Evolutionary conservation across 2,329 filamentous ascomycete species (phyloP).

Genomic region (Venturia carpophila): DNA sequence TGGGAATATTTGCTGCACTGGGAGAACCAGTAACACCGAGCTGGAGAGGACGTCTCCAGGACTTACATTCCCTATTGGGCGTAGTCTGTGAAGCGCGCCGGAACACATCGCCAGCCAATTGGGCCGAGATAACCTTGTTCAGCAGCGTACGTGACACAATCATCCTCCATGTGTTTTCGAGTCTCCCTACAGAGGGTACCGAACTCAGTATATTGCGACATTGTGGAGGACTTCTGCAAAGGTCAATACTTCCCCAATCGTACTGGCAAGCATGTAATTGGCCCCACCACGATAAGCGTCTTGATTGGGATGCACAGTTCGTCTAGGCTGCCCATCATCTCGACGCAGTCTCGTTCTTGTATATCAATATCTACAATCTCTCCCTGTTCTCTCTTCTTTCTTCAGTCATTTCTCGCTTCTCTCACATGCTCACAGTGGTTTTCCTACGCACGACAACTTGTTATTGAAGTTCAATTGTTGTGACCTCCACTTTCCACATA

Average conservation of each 20-base stretch:
- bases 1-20: slow-evolving; percentile 4
- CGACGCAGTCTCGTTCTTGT: background rate
- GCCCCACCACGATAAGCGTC: background rate
- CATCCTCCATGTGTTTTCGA: slow-evolving; percentile 2
- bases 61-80: slow-evolving; percentile 4
- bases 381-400: background rate
- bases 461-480: background rate
- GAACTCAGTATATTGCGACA: slow-evolving; percentile 3
- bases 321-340: background rate
- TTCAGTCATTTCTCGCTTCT: background rate
- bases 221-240: background rate
- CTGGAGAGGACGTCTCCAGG: background rate
- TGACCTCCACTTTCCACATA: background rate
- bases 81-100: background rate
- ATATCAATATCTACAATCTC: background rate
- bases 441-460: background rate
- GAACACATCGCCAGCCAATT: slow-evolving; percentile 7
- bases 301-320: background rate
- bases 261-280: background rate
- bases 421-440: background rate
- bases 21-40: background rate
- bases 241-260: slow-evolving; percentile 9
- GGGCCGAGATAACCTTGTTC: slow-evolving; percentile 5
- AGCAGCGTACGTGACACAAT: slow-evolving; percentile 1
- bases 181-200: background rate